A percentile compares a stretch with the other conserved stretches of the same genome.
Conservation (phyloP, 805 yeast genomes). For the Pichia insulana region DNA sequence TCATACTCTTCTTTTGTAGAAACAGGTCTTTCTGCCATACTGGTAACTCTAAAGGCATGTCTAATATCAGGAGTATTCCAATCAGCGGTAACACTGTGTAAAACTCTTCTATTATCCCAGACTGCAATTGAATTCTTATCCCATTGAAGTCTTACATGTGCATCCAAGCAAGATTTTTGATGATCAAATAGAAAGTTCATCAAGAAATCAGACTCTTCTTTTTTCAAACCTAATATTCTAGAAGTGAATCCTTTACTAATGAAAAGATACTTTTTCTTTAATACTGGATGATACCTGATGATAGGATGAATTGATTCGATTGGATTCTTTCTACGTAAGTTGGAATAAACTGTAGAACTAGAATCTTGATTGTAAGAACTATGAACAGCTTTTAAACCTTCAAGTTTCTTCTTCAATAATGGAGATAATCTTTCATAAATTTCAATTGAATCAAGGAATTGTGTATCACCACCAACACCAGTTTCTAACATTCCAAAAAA, state of each 20-base stretch:
- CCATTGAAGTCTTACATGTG: constrained; percentile 64
- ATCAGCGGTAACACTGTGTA: constrained; percentile 61
- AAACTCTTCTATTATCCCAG: constrained; percentile 69
- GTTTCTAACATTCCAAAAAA: constrained; percentile 51
- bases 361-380: constrained; percentile 56
- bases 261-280: constrained; percentile 48
- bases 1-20: constrained; percentile 22
- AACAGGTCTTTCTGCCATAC: constrained; percentile 59
- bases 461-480: constrained; percentile 76
- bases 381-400: constrained; percentile 58
- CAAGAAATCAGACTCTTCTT: constrained; percentile 56
- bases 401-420: constrained; percentile 46
- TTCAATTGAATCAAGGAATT: constrained; percentile 58
- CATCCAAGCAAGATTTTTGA: constrained; percentile 42
- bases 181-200: constrained; percentile 47
- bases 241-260: constrained; percentile 55
- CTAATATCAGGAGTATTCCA: constrained; percentile 58
- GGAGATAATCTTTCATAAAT: constrained; percentile 68
- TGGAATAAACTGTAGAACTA: constrained; percentile 31
- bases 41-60: constrained; percentile 66
- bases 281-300: constrained; percentile 63
- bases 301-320: constrained; percentile 59
- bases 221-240: constrained; percentile 60
- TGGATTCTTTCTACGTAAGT: constrained; percentile 54
- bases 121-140: constrained; percentile 58